Base-by-base conservation (phyloP, 2,329 filamentous ascomycete genomes). In the Talaromyces sp. region DNA sequence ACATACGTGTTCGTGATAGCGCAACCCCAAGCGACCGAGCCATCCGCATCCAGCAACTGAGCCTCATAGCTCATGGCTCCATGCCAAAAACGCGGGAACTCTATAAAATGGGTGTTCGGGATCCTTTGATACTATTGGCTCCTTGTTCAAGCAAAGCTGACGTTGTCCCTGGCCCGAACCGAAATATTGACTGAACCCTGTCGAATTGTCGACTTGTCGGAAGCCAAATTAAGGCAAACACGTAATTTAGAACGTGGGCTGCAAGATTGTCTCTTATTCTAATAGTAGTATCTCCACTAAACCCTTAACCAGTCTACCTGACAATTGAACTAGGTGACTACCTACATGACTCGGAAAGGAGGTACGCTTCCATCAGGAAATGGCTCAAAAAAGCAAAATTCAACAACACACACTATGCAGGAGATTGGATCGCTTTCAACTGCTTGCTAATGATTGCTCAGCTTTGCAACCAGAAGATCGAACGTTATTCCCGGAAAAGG, bases 341-440 rank as follows among this genome's bases (percentile, higher is more conserved):
- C 16, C 11, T 52, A 21, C 48, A 35, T 35, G 28, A 37, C 56
- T 58, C 28, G 56, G 48, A 52, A 52, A 18, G 16, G 28, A 23
- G 11, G n/a, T 14, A 54, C n/a, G 37, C n/a, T 7, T 37, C n/a
- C 35, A 14, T 54, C 11, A 16, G 31, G 50, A 21, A 35, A 9
- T 11, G 50, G 50, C n/a, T 21, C 31, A 23, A 54, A 52, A 54
- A 52, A 54, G 37, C 28, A 11, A 23, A 11, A 3, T 52, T 35
- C 11, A 31, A 54, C 31, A 35, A 23, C 50, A 54, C 28, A 59
- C 31, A 35, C 33, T 59, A 59, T 59, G 57, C 57, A 59, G 57
- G 57, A 42, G 57, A n/a, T 11, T 37, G 56, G 35, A 18, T 23
- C 18, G 48, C 50, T 14, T 6, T 33, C 14, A n/a, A 21, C n/a